phyloP scores from a whole-genome alignment of 495 filamentous ascomycete species.

The Aspergillus cristatus region DNA sequence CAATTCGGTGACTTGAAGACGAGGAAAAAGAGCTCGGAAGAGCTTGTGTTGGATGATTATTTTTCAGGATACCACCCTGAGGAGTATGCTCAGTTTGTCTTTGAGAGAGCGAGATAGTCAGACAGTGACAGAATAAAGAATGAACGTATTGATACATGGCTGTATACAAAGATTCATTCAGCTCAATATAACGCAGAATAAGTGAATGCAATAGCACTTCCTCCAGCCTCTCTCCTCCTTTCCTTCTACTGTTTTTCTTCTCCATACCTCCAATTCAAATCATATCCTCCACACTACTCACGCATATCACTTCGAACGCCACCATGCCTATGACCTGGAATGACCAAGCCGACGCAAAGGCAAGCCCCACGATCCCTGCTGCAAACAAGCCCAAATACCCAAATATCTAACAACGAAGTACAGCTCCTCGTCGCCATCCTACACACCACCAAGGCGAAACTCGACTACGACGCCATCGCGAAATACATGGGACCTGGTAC shows the following conservation, averaged over 20 bases:
- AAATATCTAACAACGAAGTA: too few species aligned
- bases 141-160: too few species aligned
- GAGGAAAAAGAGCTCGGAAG: slow-evolving; percentile 8
- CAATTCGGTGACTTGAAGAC: slow-evolving; percentile 19
- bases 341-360: slow-evolving; percentile 15
- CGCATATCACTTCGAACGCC: background rate
- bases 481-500: slow-evolving; percentile 19
- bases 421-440: slow-evolving; percentile 23
- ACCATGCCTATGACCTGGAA: slow-evolving; percentile 21
- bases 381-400: background rate
- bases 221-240: background rate
- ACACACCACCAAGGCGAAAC: slow-evolving; percentile 8
- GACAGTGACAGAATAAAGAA: background rate
- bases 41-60: slow-evolving; percentile 16
- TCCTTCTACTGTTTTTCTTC: background rate
- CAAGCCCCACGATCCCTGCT: slow-evolving; percentile 1
- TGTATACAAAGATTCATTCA: too few species aligned
- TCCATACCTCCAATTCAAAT: background rate
- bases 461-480: slow-evolving; percentile 15
- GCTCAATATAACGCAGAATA: too few species aligned
- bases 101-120: slow-evolving; percentile 3
- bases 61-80: slow-evolving; percentile 18
- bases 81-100: slow-evolving; percentile 16
- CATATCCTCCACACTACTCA: background rate
- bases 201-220: too few species aligned